Percentiles rank a stretch among this genome's conserved stretches.
phyloP scores from a whole-genome alignment of 441 rosid species.

The Breynia disticha region DNA sequence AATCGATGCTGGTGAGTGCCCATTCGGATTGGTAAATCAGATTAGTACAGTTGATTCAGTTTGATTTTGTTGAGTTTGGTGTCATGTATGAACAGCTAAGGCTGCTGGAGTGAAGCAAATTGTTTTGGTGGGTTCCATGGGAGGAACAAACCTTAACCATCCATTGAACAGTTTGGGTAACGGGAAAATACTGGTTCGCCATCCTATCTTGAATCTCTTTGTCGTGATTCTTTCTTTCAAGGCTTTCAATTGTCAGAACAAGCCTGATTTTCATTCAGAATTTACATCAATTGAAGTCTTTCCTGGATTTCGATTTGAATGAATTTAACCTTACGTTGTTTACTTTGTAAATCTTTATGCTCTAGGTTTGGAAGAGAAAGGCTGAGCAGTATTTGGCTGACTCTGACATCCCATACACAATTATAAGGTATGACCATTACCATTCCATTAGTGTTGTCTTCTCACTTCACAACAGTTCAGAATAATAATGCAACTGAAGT shows the following conservation, averaged over 20 bases:
- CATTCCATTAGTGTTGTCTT: background rate
- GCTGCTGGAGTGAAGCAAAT: slow-evolving; percentile 90
- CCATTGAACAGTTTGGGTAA: slow-evolving; percentile 86
- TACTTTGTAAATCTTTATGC: background rate
- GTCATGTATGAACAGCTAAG: slow-evolving; percentile 49
- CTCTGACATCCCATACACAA: slow-evolving; percentile 88
- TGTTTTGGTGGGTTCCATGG: slow-evolving; percentile 95
- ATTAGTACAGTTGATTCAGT: background rate
- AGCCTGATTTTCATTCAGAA: too few relatives aligned
- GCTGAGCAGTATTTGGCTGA: slow-evolving; percentile 96
- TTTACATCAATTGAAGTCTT: background rate
- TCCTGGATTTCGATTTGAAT: background rate
- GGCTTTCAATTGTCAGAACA: background rate
- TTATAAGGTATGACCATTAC: slow-evolving; percentile 45
- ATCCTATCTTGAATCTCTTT: slow-evolving; percentile 1
- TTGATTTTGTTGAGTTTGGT: slow-evolving; percentile 13
- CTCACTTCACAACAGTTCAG: background rate
- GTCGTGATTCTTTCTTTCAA: background rate
- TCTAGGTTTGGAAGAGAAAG: slow-evolving; percentile 95
- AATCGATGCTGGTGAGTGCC: slow-evolving; percentile 68
- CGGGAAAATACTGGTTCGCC: slow-evolving; percentile 83
- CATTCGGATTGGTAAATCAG: background rate
- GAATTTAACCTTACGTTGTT: too few relatives aligned
- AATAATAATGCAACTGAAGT: too few relatives aligned
- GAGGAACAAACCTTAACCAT: slow-evolving; percentile 76